Percentiles rank a stretch among this genome's conserved stretches.
phyloP scores from a whole-genome alignment of 306 rosid genomes.

The Rubus idaeus region DNA sequence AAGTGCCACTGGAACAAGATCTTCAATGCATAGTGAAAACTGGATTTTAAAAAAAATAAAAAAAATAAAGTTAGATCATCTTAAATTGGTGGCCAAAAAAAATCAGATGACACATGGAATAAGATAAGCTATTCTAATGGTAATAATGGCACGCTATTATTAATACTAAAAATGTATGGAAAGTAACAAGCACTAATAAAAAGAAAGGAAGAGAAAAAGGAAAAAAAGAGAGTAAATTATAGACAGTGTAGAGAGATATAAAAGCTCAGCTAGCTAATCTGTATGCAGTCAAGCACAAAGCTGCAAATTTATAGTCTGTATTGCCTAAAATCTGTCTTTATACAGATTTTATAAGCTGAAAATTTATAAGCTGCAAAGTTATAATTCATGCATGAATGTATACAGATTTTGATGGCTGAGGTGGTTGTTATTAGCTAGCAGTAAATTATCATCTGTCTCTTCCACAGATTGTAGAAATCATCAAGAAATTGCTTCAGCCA shows the following conservation, averaged over 20 bases:
- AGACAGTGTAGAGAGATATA: neutral
- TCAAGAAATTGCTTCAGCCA: neutral
- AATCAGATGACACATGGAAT: neutral
- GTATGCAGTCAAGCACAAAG: neutral
- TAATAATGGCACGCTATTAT: neutral
- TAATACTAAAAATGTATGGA: neutral
- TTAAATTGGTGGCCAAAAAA: neutral
- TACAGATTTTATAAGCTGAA: neutral
- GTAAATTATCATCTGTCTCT: neutral
- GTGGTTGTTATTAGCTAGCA: neutral
- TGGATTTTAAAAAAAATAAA: conserved; percentile 43
- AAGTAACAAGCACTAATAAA: neutral
- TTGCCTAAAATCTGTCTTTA: neutral
- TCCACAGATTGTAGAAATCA: neutral
- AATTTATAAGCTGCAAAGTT: neutral
- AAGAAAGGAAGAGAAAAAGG: neutral
- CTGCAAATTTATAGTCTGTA: neutral
- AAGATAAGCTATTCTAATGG: neutral
- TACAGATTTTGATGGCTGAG: neutral
- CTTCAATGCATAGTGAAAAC: conserved; percentile 96
- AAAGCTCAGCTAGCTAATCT: neutral
- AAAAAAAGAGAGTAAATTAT: neutral
- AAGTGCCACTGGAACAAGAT: conserved; percentile 90
- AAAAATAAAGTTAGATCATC: conserved; percentile 30
- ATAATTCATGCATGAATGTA: neutral